Base-by-base conservation (phyloP, 148 eudicot species). In the Polygonum aviculare region DNA sequence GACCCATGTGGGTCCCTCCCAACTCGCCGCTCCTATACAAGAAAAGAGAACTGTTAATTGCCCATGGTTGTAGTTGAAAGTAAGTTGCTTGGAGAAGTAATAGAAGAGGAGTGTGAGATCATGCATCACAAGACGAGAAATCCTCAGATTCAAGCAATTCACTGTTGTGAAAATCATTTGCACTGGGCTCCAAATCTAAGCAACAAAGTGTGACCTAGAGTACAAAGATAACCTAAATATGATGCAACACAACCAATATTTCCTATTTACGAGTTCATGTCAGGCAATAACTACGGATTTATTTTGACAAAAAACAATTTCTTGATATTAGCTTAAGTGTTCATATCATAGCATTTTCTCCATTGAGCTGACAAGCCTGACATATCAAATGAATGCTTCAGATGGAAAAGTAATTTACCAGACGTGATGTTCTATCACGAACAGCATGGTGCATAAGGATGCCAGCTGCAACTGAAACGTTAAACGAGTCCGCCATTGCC, bases 401-500 rank as follows among this genome's bases (percentile, higher is more conserved):
- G 63, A 26, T 62, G 15, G 69, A 33, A 62, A 38, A 67, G 45
- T 15, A 36, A 14, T 7, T 81, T 86, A 94, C 98, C 96, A 90
- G 79, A 72, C 94, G 97, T 22, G 78, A 86, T 75, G 80, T 90
- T 81, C 97, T 87, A 82, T 94, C 98, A 84, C 90, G 82, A 75
- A 89, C 91, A 71, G 98, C 98, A 73, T 94, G 98, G 82, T 92
- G 96, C 98, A 94, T 90, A n/a, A 90, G 88, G 81, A 94, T 78
- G 62, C 96, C 97, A 57, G 98, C 96, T 83, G 98, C 98, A 74
- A 94, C 98, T 40, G 98, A 94, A 76, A 94, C 97, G 74, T 94
- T 94, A 74, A 94, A 90, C 38, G 97, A 94, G 81, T 94, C 98
- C 76, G 92, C 98, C 98, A 94, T 94, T 80, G 97, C 98, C 38